Conservation (phyloP, 176 grass and related monocot genomes). For the Zizania latifolia region DNA sequence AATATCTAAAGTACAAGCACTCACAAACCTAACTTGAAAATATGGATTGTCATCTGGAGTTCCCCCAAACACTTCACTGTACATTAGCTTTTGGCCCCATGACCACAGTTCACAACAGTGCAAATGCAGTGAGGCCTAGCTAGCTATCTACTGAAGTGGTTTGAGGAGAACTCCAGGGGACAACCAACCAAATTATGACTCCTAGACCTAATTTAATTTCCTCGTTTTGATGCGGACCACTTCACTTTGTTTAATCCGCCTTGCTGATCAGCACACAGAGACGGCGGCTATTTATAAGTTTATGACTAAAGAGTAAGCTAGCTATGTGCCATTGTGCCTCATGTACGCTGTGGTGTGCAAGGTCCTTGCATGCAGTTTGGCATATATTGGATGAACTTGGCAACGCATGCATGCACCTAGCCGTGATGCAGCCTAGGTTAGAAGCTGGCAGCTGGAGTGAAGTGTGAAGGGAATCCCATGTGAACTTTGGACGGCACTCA, state of each 20-base stretch:
- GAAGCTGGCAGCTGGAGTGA: too few relatives aligned
- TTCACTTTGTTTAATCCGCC: constrained; percentile 36
- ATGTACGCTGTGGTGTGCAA: neutral
- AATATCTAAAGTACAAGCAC: neutral
- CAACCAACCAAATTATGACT: constrained; percentile 27
- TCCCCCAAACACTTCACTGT: constrained; percentile 47
- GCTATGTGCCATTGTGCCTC: neutral
- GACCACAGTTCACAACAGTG: neutral
- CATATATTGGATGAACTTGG: constrained; percentile 1
- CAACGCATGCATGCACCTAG: constrained; percentile 58
- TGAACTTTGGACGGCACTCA: constrained; percentile 5
- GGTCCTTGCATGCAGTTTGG: neutral
- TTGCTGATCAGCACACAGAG: constrained; percentile 37
- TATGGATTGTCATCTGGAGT: neutral
- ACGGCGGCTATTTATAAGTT: constrained; percentile 52
- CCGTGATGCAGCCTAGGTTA: constrained; percentile 50
- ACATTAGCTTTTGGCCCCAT: neutral
- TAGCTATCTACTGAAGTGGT: constrained; percentile 32
- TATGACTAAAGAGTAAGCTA: neutral
- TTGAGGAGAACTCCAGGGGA: constrained; percentile 34
- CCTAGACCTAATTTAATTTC: neutral
- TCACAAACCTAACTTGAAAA: neutral
- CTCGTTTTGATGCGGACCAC: constrained; percentile 12
- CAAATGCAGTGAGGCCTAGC: constrained; percentile 2
- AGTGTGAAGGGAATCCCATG: constrained; percentile 21